These are phyloP conservation scores for Achaetomiella virescens DNA, from an alignment of 495 filamentous ascomycete genomes.

Conservation along the genomic window DNA sequence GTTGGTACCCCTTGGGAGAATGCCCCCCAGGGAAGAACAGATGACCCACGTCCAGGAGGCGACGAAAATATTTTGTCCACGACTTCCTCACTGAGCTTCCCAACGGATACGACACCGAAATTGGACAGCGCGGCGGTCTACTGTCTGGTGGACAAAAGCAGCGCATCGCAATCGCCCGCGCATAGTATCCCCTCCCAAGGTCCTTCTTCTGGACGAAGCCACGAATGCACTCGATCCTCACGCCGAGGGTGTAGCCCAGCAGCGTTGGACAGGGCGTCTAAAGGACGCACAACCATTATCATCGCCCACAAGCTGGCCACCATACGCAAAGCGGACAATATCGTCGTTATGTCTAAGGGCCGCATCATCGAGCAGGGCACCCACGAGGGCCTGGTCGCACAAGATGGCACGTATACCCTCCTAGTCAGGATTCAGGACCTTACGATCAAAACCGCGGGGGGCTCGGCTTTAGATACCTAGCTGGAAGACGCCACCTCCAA, in stretches of 20 bases:
- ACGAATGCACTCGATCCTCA: constrained; percentile 67
- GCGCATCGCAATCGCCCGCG: constrained; percentile 61
- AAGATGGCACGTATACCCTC: constrained; percentile 40
- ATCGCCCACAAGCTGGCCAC: constrained; percentile 65
- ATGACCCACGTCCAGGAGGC: constrained; percentile 48
- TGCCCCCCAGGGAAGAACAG: constrained; percentile 44
- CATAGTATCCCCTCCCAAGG: constrained; percentile 60
- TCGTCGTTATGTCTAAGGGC: constrained; percentile 58
- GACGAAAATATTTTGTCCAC: constrained; percentile 47
- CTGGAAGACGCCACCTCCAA: background rate
- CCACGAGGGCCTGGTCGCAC: constrained; percentile 53
- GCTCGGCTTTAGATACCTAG: background rate
- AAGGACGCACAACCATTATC: constrained; percentile 67
- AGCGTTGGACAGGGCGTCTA: constrained; percentile 57
- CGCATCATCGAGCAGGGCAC: constrained; percentile 58
- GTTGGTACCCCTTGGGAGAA: constrained; percentile 50
- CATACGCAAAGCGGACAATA: constrained; percentile 63
- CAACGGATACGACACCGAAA: constrained; percentile 50
- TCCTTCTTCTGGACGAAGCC: constrained; percentile 81
- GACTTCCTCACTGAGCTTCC: constrained; percentile 53
- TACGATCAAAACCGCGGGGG: constrained; percentile 50
- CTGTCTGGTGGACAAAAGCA: constrained; percentile 51
- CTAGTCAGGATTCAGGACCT: constrained; percentile 45
- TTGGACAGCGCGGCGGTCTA: constrained; percentile 44
- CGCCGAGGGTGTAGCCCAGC: constrained; percentile 61